phyloP scores from a whole-genome alignment of 2,329 filamentous ascomycete genomes.

The Fusarium sp. region DNA sequence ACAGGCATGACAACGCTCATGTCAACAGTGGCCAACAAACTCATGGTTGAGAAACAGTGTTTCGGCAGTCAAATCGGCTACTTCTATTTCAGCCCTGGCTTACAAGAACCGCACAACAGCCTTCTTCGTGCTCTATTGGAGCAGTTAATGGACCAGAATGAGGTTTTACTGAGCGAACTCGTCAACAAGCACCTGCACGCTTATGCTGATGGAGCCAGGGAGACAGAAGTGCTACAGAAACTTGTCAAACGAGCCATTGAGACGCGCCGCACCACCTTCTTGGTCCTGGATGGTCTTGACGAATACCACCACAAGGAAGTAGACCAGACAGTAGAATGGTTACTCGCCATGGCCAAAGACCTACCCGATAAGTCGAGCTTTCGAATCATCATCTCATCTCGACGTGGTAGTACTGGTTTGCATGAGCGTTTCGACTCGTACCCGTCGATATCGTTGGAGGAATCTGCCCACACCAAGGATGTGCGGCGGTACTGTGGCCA shows the following conservation, averaged over 20 bases:
- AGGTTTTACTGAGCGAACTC: neutral
- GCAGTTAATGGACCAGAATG: conserved; percentile 2
- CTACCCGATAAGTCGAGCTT: neutral
- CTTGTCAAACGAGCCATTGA: neutral
- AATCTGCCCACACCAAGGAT: conserved; percentile 7
- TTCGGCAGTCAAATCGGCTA: neutral
- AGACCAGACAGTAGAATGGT: neutral
- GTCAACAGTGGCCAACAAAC: conserved; percentile 3
- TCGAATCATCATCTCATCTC: conserved; percentile 17
- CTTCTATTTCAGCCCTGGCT: conserved; percentile 18
- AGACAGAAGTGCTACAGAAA: neutral
- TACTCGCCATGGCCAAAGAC: neutral
- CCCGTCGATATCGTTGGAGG: conserved; percentile 15
- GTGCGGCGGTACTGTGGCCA: conserved; percentile 3
- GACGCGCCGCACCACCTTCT: neutral
- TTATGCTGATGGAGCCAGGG: neutral
- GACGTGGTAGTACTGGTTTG: conserved; percentile 2
- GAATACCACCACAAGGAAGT: conserved; percentile 8
- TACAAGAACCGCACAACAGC: neutral
- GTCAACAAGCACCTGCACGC: neutral
- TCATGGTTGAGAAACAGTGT: neutral
- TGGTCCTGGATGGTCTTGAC: conserved; percentile 22
- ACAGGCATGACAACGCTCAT: conserved; percentile 19
- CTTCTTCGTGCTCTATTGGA: conserved; percentile 9
- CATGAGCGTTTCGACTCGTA: neutral